These are phyloP conservation scores for Lipomyces starkeyi DNA, from an alignment of 805 yeast genomes.

Conservation along the genomic window DNA sequence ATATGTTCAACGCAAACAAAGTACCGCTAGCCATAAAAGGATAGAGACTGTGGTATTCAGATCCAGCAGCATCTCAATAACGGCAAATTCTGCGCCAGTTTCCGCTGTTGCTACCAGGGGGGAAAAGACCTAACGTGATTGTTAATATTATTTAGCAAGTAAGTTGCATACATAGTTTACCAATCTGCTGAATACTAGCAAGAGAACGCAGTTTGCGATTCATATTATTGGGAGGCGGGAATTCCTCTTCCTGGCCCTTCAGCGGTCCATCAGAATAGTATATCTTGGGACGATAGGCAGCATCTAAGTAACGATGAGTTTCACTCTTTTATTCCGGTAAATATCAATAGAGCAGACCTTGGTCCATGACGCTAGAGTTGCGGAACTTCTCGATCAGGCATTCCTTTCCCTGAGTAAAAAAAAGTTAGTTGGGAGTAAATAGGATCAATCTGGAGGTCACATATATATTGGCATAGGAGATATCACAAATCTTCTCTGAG, in stretches of 20 bases:
- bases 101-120: slow-evolving; percentile 37
- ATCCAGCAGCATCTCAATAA: slow-evolving; percentile 3
- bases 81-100: slow-evolving; percentile 33
- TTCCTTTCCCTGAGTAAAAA: slow-evolving; percentile 52
- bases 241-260: slow-evolving; percentile 53
- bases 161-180: slow-evolving; percentile 23
- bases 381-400: slow-evolving; percentile 56
- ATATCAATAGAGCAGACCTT: slow-evolving; percentile 30
- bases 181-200: slow-evolving; percentile 46
- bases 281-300: slow-evolving; percentile 56
- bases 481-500: slow-evolving; percentile 58
- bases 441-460: slow-evolving; percentile 23
- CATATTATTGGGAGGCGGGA: slow-evolving; percentile 50
- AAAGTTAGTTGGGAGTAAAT: slow-evolving; percentile 10
- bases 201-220: slow-evolving; percentile 46
- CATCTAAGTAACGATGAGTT: slow-evolving; percentile 41
- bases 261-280: slow-evolving; percentile 53
- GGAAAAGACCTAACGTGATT: slow-evolving; percentile 28
- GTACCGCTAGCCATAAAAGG: background rate
- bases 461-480: slow-evolving; percentile 57
- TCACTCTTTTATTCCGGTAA: background rate
- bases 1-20: slow-evolving; percentile 1
- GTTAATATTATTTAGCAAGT: background rate
- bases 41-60: background rate
- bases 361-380: slow-evolving; percentile 57